These are phyloP conservation scores for Teunomyces cretensis DNA, from an alignment of 805 yeast species.

Conservation along the genomic window DNA sequence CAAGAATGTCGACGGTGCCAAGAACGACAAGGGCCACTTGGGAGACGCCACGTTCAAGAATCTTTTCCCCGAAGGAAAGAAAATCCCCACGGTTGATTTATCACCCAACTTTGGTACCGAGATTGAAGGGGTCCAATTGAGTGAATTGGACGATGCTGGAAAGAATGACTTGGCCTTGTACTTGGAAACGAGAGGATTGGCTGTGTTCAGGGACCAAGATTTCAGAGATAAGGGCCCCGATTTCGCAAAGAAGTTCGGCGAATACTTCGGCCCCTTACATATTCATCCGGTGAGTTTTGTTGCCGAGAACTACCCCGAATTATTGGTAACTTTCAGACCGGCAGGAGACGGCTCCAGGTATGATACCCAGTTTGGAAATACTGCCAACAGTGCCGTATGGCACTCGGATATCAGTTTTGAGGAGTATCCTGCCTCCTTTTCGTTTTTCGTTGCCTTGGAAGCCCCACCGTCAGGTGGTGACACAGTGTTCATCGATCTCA, in stretches of 20 bases:
- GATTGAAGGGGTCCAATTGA: slow-evolving; percentile 23
- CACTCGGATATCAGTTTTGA: slow-evolving; percentile 28
- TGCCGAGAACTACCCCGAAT: slow-evolving; percentile 22
- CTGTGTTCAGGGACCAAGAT: slow-evolving; percentile 25
- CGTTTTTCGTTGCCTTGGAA: slow-evolving; percentile 25
- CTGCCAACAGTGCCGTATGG: slow-evolving; percentile 15
- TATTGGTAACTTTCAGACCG: slow-evolving; percentile 22
- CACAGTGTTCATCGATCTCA: slow-evolving; percentile 24
- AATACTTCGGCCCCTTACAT: slow-evolving; percentile 27
- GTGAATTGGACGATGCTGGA: slow-evolving; percentile 24
- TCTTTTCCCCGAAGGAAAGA: slow-evolving; percentile 16
- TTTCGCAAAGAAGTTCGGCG: slow-evolving; percentile 20
- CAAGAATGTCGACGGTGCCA: slow-evolving; percentile 19
- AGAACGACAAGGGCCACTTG: slow-evolving; percentile 26
- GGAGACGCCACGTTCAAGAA: slow-evolving; percentile 21
- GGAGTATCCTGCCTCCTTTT: slow-evolving; percentile 24
- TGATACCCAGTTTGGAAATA: slow-evolving; percentile 13
- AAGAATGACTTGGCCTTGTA: slow-evolving; percentile 26
- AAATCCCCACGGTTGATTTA: slow-evolving; percentile 16
- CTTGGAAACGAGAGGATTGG: slow-evolving; percentile 25
- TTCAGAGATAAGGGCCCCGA: slow-evolving; percentile 25
- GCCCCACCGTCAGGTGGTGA: slow-evolving; percentile 28
- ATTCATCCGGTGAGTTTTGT: slow-evolving; percentile 23
- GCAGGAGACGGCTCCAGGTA: slow-evolving; percentile 20
- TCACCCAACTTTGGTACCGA: slow-evolving; percentile 29